Conservation (phyloP, 257 asterid species). For the Perilla frutescens region DNA sequence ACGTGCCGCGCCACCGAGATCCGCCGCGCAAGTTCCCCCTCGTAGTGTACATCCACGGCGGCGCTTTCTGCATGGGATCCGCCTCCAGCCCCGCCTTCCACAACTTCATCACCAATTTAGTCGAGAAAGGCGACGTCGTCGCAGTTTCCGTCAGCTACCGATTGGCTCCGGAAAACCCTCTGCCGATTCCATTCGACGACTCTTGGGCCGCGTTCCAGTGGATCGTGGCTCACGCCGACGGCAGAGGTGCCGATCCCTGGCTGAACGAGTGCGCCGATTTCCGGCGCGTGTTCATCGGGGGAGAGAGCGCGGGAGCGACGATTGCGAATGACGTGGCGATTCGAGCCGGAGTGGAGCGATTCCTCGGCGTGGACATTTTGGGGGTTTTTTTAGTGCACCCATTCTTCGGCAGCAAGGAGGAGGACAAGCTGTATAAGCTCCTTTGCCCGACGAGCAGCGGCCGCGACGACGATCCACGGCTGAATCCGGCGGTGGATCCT, state of each 20-base stretch:
- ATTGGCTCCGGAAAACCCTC: conserved; percentile 65
- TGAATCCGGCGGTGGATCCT: conserved; percentile 69
- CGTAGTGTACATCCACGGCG: conserved; percentile 66
- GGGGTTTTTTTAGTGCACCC: conserved; percentile 62
- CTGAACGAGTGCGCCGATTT: conserved; percentile 63
- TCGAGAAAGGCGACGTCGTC: conserved; percentile 42
- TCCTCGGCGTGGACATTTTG: conserved; percentile 36
- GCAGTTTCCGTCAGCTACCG: conserved; percentile 71
- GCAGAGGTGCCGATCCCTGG: conserved; percentile 64
- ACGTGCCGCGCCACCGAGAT: conserved; percentile 44
- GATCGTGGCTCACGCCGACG: conserved; percentile 52
- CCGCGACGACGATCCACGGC: conserved; percentile 66
- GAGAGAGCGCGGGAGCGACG: conserved; percentile 85
- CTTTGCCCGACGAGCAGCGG: conserved; percentile 62
- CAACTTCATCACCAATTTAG: conserved; percentile 42
- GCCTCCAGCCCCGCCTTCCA: conserved; percentile 42
- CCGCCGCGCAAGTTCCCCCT: conserved; percentile 51
- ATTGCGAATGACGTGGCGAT: conserved; percentile 62
- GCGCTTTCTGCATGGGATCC: conserved; percentile 65
- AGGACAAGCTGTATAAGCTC: conserved; percentile 45
- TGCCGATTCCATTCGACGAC: conserved; percentile 66
- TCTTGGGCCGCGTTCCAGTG: conserved; percentile 75
- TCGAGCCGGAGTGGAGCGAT: conserved; percentile 48
- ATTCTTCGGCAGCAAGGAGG: conserved; percentile 56
- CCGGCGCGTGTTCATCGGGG: conserved; percentile 56